These are phyloP conservation scores for Forsythia viridissima DNA, from an alignment of 257 asterid genomes.

Conservation along the genomic window DNA sequence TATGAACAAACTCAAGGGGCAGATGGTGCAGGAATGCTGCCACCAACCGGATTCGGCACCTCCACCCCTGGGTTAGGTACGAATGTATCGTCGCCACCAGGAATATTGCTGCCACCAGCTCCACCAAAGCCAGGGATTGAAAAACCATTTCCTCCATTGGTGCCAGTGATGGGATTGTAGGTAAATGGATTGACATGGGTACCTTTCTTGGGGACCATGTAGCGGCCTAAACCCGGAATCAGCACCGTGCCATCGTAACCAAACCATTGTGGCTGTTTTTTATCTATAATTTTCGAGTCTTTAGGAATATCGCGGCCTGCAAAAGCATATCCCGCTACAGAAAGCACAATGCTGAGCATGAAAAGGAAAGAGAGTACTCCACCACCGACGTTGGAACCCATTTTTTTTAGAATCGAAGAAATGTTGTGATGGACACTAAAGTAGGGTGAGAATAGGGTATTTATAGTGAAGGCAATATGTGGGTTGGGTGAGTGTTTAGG, in stretches of 20 bases:
- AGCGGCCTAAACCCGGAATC: conserved; percentile 71
- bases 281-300: conserved; percentile 24
- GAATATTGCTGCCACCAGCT: conserved; percentile 31
- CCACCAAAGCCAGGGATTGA: conserved; percentile 38
- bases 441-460: background rate
- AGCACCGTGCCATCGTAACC: conserved; percentile 55
- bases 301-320: conserved; percentile 43
- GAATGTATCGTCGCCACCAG: conserved; percentile 67
- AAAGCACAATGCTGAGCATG: conserved; percentile 24
- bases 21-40: conserved; percentile 39
- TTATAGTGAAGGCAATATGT: conserved; percentile 27
- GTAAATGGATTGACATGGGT: conserved; percentile 32
- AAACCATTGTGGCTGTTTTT: conserved; percentile 41
- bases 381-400: conserved; percentile 36
- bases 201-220: conserved; percentile 47
- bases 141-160: conserved; percentile 42
- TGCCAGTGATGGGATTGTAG: conserved; percentile 70
- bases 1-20: conserved; percentile 36
- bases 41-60: conserved; percentile 52
- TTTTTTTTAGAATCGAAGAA: conserved; percentile 10
- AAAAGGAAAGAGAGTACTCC: conserved; percentile 30
- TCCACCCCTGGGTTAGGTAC: conserved; percentile 63
- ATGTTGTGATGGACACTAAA: background rate
- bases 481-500: conserved; percentile 31
- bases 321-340: conserved; percentile 16